Evolutionary conservation across 2,329 filamentous ascomycete species (phyloP), one percentile per base, ranked within the genome.

Genomic region (Rhinocladiella similis): DNA sequence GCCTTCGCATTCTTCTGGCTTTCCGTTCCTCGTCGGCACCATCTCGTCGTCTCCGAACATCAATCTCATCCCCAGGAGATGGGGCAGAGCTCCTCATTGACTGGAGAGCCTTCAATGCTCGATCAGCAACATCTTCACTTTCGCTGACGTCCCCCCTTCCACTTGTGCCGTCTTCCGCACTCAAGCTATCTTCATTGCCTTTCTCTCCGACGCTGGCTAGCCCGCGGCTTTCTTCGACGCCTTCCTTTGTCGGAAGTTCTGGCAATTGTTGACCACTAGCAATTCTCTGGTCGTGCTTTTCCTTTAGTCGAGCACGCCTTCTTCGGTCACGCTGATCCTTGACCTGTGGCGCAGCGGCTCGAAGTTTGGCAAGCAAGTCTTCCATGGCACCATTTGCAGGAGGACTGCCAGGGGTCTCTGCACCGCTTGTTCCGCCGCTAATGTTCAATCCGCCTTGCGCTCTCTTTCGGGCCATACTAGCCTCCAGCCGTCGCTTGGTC

Each of bases 311-410:
- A 38, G 92, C 91, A 63, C 93, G 85, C 56, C 93, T 85, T 61
- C 94, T 85, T 65, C 91, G 85, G 72, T 97, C 94, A 68, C 93
- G 84, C 72, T 95, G 89, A 71, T 97, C 92, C 71, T 90, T 83
- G 25, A 90, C 85, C 75, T 96, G 90, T 27, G 94, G 93, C 54
- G 92, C 93, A 1, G 94, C 94, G 54, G 91, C 92, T 56, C 94
- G 88, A 54, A 99, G 79, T 75, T 97, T 97, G 83, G 97, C 91
- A 47, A 99, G 83, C 20, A 99, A 78, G 39, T 89, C 90, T 75
- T 99, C 94, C 92, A 99, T 97, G 50, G 92, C 94, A 52, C 93
- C 94, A 5, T 90, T 91, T 54, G 84, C 87, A 29, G 83, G 82
- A 20, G 90, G 88, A 2, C 87, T 88, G 33, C 59, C 61, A 27